phyloP scores from a whole-genome alignment of 129 eudicot genomes.

The Flaveria trinervia region DNA sequence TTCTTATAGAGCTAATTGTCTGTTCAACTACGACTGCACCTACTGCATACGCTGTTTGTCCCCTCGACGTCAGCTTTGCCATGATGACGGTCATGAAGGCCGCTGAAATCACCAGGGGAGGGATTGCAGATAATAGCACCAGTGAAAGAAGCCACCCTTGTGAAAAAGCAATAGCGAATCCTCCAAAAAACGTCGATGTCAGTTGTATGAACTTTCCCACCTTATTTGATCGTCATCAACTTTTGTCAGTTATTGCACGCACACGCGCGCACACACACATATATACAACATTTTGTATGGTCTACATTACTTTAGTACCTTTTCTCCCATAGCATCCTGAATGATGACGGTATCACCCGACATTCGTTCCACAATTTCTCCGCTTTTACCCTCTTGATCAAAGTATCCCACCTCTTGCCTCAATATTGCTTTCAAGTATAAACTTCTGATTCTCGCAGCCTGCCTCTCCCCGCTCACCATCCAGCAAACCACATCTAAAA shows the following conservation, averaged over 20 bases:
- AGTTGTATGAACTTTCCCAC: conserved; percentile 79
- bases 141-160: conserved; percentile 90
- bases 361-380: conserved; percentile 77
- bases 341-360: conserved; percentile 79
- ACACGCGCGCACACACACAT: neutral
- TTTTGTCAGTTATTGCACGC: neutral
- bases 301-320: conserved; percentile 40
- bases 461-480: conserved; percentile 90
- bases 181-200: conserved; percentile 67
- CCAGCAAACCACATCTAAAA: conserved; percentile 79
- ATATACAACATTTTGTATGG: too few relatives aligned
- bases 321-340: conserved; percentile 92
- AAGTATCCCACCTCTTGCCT: conserved; percentile 79
- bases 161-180: conserved; percentile 67
- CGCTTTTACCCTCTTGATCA: conserved; percentile 68
- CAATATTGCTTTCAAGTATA: conserved; percentile 62
- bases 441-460: conserved; percentile 65
- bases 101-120: conserved; percentile 64
- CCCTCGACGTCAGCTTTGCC: conserved; percentile 53
- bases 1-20: conserved; percentile 78
- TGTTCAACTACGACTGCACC: conserved; percentile 76
- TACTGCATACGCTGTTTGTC: conserved; percentile 73
- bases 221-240: conserved; percentile 29
- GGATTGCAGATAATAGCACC: conserved; percentile 66
- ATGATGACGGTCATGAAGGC: conserved; percentile 50